Evolutionary conservation across 441 rosid genomes (phyloP).

Genomic region (Metrosideros polymorpha): DNA sequence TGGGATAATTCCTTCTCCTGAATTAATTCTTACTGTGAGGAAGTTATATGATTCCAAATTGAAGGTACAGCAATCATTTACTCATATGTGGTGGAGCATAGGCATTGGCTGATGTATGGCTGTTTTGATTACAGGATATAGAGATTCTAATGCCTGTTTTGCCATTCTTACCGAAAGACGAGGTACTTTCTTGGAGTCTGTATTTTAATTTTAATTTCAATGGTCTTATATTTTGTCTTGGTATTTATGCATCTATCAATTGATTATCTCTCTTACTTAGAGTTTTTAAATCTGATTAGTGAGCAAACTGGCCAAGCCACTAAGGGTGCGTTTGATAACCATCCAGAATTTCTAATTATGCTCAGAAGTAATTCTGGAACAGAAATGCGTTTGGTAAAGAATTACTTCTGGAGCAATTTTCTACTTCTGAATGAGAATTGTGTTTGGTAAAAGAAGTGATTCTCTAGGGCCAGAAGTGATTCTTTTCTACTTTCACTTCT

Average conservation of each 20-base stretch:
- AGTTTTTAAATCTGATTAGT: not conserved
- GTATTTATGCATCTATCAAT: not conserved
- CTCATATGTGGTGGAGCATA: conserved; percentile 6
- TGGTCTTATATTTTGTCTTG: not conserved
- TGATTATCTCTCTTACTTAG: not conserved
- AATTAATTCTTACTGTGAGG: conserved; percentile 63
- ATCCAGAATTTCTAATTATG: too few relatives aligned
- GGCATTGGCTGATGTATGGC: conserved; percentile 15
- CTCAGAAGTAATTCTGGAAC: too few relatives aligned
- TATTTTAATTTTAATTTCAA: not conserved
- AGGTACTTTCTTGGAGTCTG: conserved; percentile 36
- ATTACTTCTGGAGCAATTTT: too few relatives aligned
- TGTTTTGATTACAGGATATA: conserved; percentile 58
- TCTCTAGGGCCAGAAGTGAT: too few relatives aligned
- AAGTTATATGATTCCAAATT: conserved; percentile 85
- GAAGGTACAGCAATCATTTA: conserved; percentile 45
- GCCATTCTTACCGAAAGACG: conserved; percentile 82
- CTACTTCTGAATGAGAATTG: too few relatives aligned
- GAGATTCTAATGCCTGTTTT: conserved; percentile 84
- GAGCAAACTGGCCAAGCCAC: not conserved
- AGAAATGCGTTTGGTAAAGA: too few relatives aligned
- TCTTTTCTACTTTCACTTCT: too few relatives aligned
- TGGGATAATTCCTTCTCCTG: conserved; percentile 75
- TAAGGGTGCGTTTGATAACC: too few relatives aligned
- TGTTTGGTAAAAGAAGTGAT: too few relatives aligned